Evolutionary conservation across 352 stramenopile species (phyloP), one percentile per base, ranked within the genome.

Genomic region (Phytophthora sp.): DNA sequence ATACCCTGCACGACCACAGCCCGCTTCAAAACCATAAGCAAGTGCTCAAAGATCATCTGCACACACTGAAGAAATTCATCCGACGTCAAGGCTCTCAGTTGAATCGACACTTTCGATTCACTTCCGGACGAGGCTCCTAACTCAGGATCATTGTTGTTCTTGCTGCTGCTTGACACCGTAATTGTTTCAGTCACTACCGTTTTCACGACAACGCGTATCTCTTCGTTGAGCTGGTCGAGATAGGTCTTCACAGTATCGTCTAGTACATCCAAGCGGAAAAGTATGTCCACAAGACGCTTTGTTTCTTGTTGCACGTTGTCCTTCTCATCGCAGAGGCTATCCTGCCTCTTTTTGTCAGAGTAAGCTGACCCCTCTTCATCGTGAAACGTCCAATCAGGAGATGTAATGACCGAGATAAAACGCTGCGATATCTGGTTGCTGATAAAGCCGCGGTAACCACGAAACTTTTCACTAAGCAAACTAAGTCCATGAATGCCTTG

Each of bases 101-200:
- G 88, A 39, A 89, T 79, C 15, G 84, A 94, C 12, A 96, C 82
- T 63, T 96, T 94, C n/a, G 84, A 91, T 50, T 93, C 84, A 38
- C 53, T 75, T 23, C 66, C 70, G 12, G 56, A 54, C 9, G 63
- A 46, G 39, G 54, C 33, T 31, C 46, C 71, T 23, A 65, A 27
- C 62, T 75, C 61, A n/a, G 45, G 66, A 8, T 65, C 59, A 3
- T 51, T 50, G 1, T 24, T 76, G 49, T 27, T 79, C 24, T 80
- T 84, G 61, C 62, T 84, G 39, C 69, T 86, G 15, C 50, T 79
- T 15, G 84, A 91, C 18, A 90, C 79, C 21, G 80, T 76, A 55
- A 96, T 96, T 0, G 88, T 96, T 74, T 96, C 88, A 0, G 82
- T 94, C n/a, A 96, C 88, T 16, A 96, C 88, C 0, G 86, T 94